Conservation (phyloP, 2,329 filamentous ascomycete species). For the Claviceps sp. region DNA sequence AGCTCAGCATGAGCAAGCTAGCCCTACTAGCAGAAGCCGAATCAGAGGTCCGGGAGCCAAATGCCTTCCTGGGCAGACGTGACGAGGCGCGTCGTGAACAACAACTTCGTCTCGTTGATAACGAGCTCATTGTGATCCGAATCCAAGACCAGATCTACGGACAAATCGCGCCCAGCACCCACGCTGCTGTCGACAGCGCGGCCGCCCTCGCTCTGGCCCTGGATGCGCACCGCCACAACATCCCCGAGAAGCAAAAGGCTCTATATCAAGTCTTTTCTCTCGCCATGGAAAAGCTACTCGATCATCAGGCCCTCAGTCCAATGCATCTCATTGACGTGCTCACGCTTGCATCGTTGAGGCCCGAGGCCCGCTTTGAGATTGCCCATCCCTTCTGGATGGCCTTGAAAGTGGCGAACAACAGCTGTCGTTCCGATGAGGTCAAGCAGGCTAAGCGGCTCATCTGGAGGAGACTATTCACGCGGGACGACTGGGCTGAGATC, state of each 20-base stretch:
- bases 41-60: slow-evolving; percentile 7
- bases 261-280: slow-evolving; percentile 60
- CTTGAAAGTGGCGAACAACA: slow-evolving; percentile 45
- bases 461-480: slow-evolving; percentile 76
- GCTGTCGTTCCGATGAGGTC: slow-evolving; percentile 40
- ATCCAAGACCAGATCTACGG: slow-evolving; percentile 70
- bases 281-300: slow-evolving; percentile 54
- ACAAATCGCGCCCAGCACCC: slow-evolving; percentile 54
- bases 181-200: slow-evolving; percentile 62
- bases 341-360: slow-evolving; percentile 51
- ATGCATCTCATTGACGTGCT: slow-evolving; percentile 58
- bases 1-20: slow-evolving; percentile 80
- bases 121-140: slow-evolving; percentile 52
- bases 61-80: slow-evolving; percentile 24
- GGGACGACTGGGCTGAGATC: slow-evolving; percentile 71
- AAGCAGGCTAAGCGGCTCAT: slow-evolving; percentile 49
- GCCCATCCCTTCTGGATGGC: slow-evolving; percentile 63
- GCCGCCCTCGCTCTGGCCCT: slow-evolving; percentile 67
- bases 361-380: slow-evolving; percentile 37
- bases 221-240: slow-evolving; percentile 46
- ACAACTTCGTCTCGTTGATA: slow-evolving; percentile 41
- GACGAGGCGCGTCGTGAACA: slow-evolving; percentile 26
- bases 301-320: slow-evolving; percentile 57
- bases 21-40: slow-evolving; percentile 52
- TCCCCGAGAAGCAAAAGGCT: slow-evolving; percentile 46